Evolutionary conservation across 2,329 filamentous ascomycete species (phyloP).

Genomic region (Pseudonectria buxi): DNA sequence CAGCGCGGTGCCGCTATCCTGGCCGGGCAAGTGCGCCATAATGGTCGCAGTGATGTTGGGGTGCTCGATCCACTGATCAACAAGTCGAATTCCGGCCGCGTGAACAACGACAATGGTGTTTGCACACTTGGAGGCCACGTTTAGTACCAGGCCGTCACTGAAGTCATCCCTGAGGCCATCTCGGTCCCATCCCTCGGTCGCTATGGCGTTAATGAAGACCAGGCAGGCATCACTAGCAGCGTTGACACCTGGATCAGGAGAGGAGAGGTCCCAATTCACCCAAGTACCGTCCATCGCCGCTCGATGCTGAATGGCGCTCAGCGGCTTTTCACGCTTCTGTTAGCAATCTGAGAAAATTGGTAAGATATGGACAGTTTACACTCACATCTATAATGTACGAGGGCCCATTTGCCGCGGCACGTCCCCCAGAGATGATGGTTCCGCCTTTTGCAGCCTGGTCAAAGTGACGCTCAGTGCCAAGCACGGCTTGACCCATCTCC

Average conservation of each 20-base stretch:
- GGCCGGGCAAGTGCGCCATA: conserved; percentile 58
- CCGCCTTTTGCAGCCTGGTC: conserved; percentile 44
- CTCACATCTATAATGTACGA: conserved; percentile 43
- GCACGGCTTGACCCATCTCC: conserved; percentile 37
- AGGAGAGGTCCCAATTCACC: conserved; percentile 42
- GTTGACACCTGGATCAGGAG: conserved; percentile 28
- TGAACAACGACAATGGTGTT: conserved; percentile 61
- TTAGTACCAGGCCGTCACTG: conserved; percentile 51
- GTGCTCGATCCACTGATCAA: conserved; percentile 59
- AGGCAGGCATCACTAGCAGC: conserved; percentile 55
- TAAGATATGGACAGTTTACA: conserved; percentile 2
- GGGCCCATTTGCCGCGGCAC: conserved; percentile 44
- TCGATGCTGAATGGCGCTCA: conserved; percentile 50
- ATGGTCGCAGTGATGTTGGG: conserved; percentile 58
- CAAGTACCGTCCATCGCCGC: conserved; percentile 48
- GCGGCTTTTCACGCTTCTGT: conserved; percentile 32
- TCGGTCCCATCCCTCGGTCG: conserved; percentile 69
- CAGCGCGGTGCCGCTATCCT: conserved; percentile 55
- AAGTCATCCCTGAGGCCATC: conserved; percentile 62
- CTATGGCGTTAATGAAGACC: conserved; percentile 75
- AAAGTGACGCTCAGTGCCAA: conserved; percentile 38
- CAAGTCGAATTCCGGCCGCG: conserved; percentile 53
- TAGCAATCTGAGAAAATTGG: background rate
- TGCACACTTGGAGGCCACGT: conserved; percentile 52
- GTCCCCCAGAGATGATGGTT: conserved; percentile 45